A percentile compares a stretch with the other conserved stretches of the same genome.
phyloP scores from a whole-genome alignment of 768 basidiomycete species.

The Cyathus striatus region DNA sequence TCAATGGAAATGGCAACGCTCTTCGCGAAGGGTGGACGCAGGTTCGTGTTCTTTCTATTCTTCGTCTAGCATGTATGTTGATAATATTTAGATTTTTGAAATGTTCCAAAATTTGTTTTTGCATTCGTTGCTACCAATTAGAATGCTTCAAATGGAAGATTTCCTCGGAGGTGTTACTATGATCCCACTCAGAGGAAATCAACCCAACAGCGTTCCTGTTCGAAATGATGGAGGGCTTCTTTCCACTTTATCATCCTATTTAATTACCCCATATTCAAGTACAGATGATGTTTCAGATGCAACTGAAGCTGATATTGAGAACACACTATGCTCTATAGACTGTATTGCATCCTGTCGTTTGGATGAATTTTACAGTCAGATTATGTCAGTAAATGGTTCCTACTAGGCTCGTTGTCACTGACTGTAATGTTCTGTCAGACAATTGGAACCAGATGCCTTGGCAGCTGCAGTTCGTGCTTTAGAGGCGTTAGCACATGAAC shows the following conservation, averaged over 20 bases:
- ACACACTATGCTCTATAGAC: constrained; percentile 91
- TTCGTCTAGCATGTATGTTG: background rate
- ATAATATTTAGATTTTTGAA: constrained; percentile 75
- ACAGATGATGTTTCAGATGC: constrained; percentile 82
- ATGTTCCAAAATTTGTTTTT: constrained; percentile 97
- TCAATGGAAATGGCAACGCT: constrained; percentile 92
- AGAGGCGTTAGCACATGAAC: constrained; percentile 84
- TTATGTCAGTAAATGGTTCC: constrained; percentile 75
- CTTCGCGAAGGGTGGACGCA: constrained; percentile 94
- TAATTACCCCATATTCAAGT: constrained; percentile 88
- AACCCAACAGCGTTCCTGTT: constrained; percentile 55
- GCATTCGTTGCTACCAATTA: constrained; percentile 83
- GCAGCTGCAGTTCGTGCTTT: constrained; percentile 82
- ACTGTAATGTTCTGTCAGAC: constrained; percentile 35
- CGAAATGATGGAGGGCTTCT: constrained; percentile 87
- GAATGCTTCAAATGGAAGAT: constrained; percentile 97
- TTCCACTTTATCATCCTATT: constrained; percentile 90
- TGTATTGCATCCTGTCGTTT: constrained; percentile 91
- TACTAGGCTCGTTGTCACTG: constrained; percentile 1
- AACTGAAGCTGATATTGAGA: constrained; percentile 90
- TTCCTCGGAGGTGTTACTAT: constrained; percentile 92
- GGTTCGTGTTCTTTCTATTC: constrained; percentile 32
- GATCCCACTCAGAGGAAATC: constrained; percentile 82
- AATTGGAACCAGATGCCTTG: constrained; percentile 74
- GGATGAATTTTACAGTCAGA: constrained; percentile 92